Base-by-base conservation (phyloP, 2,329 filamentous ascomycete species). In the Ceratocystis ficicola region DNA sequence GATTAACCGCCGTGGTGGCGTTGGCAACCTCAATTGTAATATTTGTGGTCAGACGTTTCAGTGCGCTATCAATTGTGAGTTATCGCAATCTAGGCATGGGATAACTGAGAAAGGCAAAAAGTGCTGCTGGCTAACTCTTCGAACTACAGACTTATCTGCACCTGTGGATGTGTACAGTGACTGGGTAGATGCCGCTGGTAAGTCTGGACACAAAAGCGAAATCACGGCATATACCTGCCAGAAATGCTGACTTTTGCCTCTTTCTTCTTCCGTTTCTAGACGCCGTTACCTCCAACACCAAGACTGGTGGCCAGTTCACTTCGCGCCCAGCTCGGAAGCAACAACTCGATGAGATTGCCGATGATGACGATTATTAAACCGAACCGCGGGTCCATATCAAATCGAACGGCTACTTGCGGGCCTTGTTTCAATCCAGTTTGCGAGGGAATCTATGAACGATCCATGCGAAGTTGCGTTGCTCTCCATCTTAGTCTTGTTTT, bases 161-260 rank as follows among this genome's bases (percentile, higher is more conserved):
- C 84, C 90, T 0, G 91, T 99, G 60, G 94, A 99, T 74, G 93
- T 99, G 6, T 99, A 99, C 73, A 89, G 90, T 44, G 94, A 97
- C 75, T 99, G 94, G 94, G 90, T 99, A 69, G 94, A 99, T 77
- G 94, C 94, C 69, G 79, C 83, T 69, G 80, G 83, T 84, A 76
- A 69, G 77, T 57, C n/a, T 65, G 10, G 32, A 28, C 25, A 32
- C 60, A 60, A 36, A 44, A 25, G 22, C 3, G 44, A 32, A 8
- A 44, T n/a, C 6, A 22, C 22, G 22, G 20, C 48, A 28, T 46
- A 44, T 62, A 15, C 20, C 41, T 10, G 15, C 3, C 32, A 12
- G 36, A 41, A 41, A 44, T 61, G 17, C 65, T 64, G 55, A 67
- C 25, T 10, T 5, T 10, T 20, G 5, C 8, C 15, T 28, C 2